phyloP scores from a whole-genome alignment of 2,329 filamentous ascomycete genomes.

The Diaporthe sp. region DNA sequence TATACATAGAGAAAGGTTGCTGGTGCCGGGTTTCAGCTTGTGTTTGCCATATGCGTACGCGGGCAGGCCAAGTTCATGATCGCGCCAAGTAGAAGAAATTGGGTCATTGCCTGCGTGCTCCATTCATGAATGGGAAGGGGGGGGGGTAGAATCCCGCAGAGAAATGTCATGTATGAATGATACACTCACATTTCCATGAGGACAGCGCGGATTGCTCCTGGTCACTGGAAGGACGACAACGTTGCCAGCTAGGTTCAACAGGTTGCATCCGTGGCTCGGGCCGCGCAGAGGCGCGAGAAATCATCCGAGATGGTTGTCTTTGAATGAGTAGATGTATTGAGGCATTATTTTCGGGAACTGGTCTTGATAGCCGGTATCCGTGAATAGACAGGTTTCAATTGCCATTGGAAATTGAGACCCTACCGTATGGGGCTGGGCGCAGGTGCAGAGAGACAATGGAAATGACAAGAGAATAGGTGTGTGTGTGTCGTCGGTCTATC shows the following conservation, averaged over 20 bases:
- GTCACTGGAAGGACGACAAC: background rate
- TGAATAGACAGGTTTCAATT: background rate
- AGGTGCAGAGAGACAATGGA: background rate
- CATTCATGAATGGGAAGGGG: too few species aligned
- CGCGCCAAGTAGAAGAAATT: background rate
- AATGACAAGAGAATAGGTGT: background rate
- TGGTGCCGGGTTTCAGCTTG: constrained; percentile 1
- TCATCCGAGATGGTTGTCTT: background rate
- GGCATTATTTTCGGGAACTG: background rate
- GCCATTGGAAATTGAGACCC: background rate
- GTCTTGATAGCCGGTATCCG: background rate
- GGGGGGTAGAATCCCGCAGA: background rate
- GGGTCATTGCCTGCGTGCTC: background rate
- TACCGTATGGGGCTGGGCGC: background rate
- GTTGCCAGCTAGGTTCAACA: background rate
- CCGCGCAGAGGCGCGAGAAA: background rate
- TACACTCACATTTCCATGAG: background rate
- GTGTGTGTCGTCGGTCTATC: background rate
- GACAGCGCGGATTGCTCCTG: background rate
- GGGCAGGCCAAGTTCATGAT: background rate
- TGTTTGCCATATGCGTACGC: background rate
- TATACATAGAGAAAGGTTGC: background rate
- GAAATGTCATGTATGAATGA: background rate
- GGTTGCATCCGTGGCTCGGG: too few species aligned
- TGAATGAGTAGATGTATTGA: too few species aligned